Conservation (phyloP, 129 eudicot genomes). For the Tagetes patula region DNA sequence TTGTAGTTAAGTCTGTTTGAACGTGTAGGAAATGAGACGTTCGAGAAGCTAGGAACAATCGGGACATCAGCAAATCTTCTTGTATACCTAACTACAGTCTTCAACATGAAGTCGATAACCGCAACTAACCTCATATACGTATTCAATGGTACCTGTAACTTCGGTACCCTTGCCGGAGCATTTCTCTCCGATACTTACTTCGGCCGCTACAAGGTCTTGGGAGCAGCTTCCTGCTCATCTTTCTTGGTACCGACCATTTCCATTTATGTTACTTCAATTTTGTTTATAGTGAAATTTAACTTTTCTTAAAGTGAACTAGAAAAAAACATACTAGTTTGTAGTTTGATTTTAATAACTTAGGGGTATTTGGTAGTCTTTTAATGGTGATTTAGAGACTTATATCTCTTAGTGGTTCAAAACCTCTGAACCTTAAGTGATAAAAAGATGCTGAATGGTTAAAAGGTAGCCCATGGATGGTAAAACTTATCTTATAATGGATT, state of each 20-base stretch:
- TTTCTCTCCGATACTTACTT: slow-evolving; percentile 52
- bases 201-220: slow-evolving; percentile 55
- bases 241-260: slow-evolving; percentile 31
- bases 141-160: slow-evolving; percentile 46
- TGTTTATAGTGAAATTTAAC: no score
- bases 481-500: no score
- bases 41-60: slow-evolving; percentile 59
- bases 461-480: no score
- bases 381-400: no score
- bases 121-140: slow-evolving; percentile 42
- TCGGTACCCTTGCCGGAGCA: slow-evolving; percentile 52
- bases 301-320: no score
- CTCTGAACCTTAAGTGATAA: no score
- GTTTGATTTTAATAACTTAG: no score
- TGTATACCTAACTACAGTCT: slow-evolving; percentile 45
- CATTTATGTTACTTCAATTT: not conserved
- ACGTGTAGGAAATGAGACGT: slow-evolving; percentile 44
- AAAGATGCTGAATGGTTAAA: no score
- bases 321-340: no score
- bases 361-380: no score
- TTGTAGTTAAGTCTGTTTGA: not conserved
- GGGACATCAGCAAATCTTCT: slow-evolving; percentile 45
- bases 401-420: no score
- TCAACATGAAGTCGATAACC: slow-evolving; percentile 42
- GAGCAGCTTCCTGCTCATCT: slow-evolving; percentile 38